Conservation (phyloP, 768 basidiomycete genomes). For the Scleroderma citrinum region DNA sequence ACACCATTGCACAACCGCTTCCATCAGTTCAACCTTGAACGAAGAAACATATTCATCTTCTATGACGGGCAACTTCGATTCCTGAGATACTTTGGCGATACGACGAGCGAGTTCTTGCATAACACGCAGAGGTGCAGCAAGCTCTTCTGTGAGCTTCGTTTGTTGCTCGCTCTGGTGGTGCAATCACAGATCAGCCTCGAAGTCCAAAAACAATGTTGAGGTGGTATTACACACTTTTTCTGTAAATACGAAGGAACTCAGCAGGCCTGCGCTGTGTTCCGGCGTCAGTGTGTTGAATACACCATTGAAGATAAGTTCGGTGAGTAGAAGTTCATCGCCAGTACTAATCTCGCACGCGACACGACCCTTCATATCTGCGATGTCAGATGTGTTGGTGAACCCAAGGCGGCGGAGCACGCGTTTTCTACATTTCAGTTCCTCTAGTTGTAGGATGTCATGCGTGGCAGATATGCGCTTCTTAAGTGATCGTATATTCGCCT, state of each 20-base stretch:
- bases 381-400: slow-evolving; percentile 84
- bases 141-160: slow-evolving; percentile 86
- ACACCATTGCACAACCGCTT: slow-evolving; percentile 96
- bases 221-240: slow-evolving; percentile 65
- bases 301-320: slow-evolving; percentile 96
- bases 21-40: slow-evolving; percentile 99
- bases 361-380: slow-evolving; percentile 96
- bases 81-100: slow-evolving; percentile 95
- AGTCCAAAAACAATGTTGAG: background rate
- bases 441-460: slow-evolving; percentile 88
- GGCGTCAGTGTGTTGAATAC: slow-evolving; percentile 87
- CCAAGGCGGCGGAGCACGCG: slow-evolving; percentile 88
- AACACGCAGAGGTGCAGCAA: slow-evolving; percentile 84
- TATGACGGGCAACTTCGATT: slow-evolving; percentile 81
- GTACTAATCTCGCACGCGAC: slow-evolving; percentile 98
- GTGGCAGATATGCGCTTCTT: slow-evolving; percentile 87
- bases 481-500: slow-evolving; percentile 63
- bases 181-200: background rate
- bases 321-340: slow-evolving; percentile 92
- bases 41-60: slow-evolving; percentile 95
- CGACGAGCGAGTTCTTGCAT: slow-evolving; percentile 95
- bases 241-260: slow-evolving; percentile 96
- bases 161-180: slow-evolving; percentile 74
- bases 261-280: slow-evolving; percentile 88
- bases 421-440: slow-evolving; percentile 94